Base-by-base conservation (phyloP, 2,329 filamentous ascomycete species). In the Fusarium falciforme region DNA sequence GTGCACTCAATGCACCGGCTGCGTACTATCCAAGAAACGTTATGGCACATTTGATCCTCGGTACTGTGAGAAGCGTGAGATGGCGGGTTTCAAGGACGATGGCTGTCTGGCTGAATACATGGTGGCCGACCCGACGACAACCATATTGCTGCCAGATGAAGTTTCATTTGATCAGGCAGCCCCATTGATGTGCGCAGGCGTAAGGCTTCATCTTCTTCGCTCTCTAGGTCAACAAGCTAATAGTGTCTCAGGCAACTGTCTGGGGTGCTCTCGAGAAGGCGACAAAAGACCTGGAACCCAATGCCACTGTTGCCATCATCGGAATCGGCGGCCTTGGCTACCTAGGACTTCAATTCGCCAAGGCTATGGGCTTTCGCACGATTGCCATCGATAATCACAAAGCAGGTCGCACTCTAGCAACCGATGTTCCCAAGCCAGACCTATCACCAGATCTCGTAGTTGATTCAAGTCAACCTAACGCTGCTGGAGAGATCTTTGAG, bases 241-340 rank as follows among this genome's bases (percentile, higher is more conserved):
- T 31, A 17, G 49, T 36, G 12, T 42, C 55, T 14, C 6, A 79
- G 77, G 80, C 80, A 20, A 82, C 80, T 10, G 78, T 82, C 31
- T 82, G 80, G 80, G 79, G 79, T 12, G 77, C 81, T 1, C 67
- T 82, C 3, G 79, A 81, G 61, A 78, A 76, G 44, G 81, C 78
- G 4, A 82, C 78, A 2, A 57, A 66, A 7, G 70, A 68, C 2
- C 64, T 82, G 2, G 59, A 61, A 4, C 60, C 69, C 0, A 80
- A 78, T 10, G 77, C 76, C 1, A 72, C 74, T 1, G 75, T 83
- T 1, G 80, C 79, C 8, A 77, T 83, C 16, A 71, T 83, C 7
- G 82, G 82, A 8, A 80, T 82, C 17, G 82, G 82, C 8, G 81
- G 82, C 1, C 76, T 83, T 3, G 82, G 82, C 8, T 77, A 82